Evolutionary conservation across 2,329 filamentous ascomycete species (phyloP), one percentile per base, ranked within the genome.

Genomic region (Myriangium duriaei): DNA sequence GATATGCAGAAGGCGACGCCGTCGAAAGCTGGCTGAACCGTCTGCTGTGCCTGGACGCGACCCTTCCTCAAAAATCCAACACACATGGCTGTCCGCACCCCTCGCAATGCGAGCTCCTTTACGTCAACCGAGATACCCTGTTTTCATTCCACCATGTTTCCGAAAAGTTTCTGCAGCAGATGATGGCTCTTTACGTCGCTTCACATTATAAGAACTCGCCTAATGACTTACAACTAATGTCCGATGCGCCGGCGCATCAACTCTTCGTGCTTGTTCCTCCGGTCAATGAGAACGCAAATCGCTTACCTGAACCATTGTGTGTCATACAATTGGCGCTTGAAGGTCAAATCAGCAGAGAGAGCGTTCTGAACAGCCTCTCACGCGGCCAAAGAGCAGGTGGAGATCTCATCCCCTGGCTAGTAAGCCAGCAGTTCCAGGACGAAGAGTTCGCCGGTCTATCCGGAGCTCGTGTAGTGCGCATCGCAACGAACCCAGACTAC

Each of bases 191-290:
- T 2, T 98, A 96, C 51, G 92, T 98, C 17, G 86, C 91, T 17
- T 93, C 85, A 49, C 86, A 94, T 60, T 95, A 98, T 69, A 96
- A 96, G 62, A 98, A 98, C 62, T 85, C 87, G 0, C 91, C 91
- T 0, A 93, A 98, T 51, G 91, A 98, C 52, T 71, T 98, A n/a
- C 91, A 96, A 58, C 73, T 98, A 41, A 93, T 98, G 85, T 94
- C 85, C 44, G 91, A 98, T 60, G 91, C 91, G 1, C 91, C 91
- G 1, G 88, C 91, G 1, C 91, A 98, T 60, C 87, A 96, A 57
- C 73, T 98, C 5, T 98, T 91, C 52, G 91, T 96, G 7, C 74
- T 98, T 15, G 85, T 93, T 2, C 81, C 87, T 2, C 88, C 91
- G 0, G 76, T 88, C 11, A 71, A 81, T 3, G 82, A 88, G 47